Evolutionary conservation across 1,284 basidiomycete genomes (phyloP).

Genomic region (Apiotrichum montevideense): DNA sequence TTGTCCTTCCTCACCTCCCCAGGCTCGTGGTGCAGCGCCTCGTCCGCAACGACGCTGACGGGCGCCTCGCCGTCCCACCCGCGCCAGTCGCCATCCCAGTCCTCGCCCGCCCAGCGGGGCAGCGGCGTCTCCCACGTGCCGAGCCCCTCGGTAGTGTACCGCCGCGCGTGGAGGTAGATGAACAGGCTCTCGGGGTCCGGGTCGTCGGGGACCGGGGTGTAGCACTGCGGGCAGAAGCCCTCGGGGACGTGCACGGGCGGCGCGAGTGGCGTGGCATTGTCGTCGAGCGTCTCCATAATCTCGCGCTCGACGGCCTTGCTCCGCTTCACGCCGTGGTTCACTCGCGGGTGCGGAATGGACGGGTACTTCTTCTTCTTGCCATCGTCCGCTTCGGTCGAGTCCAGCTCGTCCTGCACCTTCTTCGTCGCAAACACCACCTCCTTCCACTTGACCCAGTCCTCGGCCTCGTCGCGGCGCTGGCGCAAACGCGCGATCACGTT

Average conservation of each 20-base stretch:
- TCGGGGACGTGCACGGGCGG: constrained; percentile 48
- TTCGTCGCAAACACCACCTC: constrained; percentile 39
- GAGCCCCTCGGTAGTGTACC: constrained; percentile 57
- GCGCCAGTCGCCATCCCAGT: constrained; percentile 48
- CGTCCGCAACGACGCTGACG: constrained; percentile 1
- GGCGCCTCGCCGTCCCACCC: constrained; percentile 36
- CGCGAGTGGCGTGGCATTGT: constrained; percentile 19
- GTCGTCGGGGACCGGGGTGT: constrained; percentile 81
- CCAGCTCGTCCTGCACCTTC: constrained; percentile 30
- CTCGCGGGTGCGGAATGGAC: constrained; percentile 15
- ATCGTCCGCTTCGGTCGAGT: constrained; percentile 1
- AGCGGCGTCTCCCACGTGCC: constrained; percentile 46
- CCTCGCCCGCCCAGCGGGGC: constrained; percentile 44
- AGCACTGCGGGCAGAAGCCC: constrained; percentile 70
- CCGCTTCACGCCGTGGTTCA: constrained; percentile 7
- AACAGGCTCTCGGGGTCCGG: constrained; percentile 82
- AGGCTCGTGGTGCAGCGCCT: neutral
- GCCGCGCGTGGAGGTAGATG: constrained; percentile 85
- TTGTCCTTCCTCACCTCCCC: neutral
- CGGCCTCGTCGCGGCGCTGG: constrained; percentile 85
- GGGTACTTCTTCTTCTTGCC: neutral
- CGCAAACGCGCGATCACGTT: constrained; percentile 74
- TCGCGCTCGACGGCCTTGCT: constrained; percentile 20
- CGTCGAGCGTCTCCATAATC: constrained; percentile 17
- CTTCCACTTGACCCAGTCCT: constrained; percentile 69